Percentiles rank a stretch among this genome's conserved stretches.
Conservation (phyloP, 169 alveolate genomes). For the Plasmodium knowlesi region DNA sequence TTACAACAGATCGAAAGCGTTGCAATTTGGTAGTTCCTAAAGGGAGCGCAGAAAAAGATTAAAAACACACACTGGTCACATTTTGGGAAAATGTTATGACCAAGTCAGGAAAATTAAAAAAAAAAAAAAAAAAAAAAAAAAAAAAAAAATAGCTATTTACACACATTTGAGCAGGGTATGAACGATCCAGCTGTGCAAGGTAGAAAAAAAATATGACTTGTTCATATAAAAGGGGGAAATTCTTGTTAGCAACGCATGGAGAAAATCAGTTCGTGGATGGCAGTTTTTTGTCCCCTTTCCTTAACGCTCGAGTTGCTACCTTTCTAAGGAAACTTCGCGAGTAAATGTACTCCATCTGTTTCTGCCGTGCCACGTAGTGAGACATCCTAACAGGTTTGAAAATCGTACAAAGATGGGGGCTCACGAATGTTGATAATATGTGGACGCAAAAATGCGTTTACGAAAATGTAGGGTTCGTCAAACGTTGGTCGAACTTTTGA, state of each 20-base stretch:
- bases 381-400: constrained; percentile 4
- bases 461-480: not conserved
- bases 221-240: not conserved
- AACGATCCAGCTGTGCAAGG: not conserved
- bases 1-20: constrained; percentile 39
- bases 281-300: not conserved
- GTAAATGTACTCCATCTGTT: constrained; percentile 51
- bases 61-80: not conserved
- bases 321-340: constrained; percentile 67
- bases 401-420: not conserved
- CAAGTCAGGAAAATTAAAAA: constrained; percentile 1
- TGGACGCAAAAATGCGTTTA: not conserved
- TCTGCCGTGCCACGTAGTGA: constrained; percentile 13
- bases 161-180: not conserved
- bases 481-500: not conserved
- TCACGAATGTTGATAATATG: not conserved
- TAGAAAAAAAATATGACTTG: not conserved
- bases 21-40: constrained; percentile 1
- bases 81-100: constrained; percentile 14
- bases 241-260: not conserved
- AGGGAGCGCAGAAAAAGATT: not conserved
- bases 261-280: not conserved
- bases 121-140: constrained; percentile 2
- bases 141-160: constrained; percentile 2
- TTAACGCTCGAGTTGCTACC: constrained; percentile 21